Evolutionary conservation across 106 monocot genomes (phyloP).

Genomic region (Phalaenopsis aphrodite): DNA sequence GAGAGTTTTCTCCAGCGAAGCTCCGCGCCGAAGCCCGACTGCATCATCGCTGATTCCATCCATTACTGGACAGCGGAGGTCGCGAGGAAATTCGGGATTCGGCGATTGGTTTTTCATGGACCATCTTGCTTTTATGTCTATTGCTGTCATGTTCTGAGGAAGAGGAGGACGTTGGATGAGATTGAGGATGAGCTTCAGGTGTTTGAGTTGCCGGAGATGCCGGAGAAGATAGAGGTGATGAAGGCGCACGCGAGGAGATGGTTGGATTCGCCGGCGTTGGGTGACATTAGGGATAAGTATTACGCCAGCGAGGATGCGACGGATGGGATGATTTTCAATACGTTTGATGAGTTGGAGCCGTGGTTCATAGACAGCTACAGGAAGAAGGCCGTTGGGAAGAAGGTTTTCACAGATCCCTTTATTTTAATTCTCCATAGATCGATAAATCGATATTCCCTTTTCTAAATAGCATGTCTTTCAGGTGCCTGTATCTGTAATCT

Average conservation of each 20-base stretch:
- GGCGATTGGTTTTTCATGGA: conserved; percentile 36
- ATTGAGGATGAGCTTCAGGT: background rate
- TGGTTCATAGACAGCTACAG: background rate
- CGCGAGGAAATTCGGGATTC: conserved; percentile 25
- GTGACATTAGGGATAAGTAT: background rate
- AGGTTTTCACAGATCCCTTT: background rate
- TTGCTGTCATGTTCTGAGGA: background rate
- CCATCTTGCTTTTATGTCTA: conserved; percentile 26
- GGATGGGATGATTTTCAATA: background rate
- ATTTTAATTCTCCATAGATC: too few relatives aligned
- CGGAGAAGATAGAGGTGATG: conserved; percentile 8
- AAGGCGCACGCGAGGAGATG: background rate
- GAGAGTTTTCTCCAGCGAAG: background rate
- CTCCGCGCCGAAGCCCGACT: conserved; percentile 7
- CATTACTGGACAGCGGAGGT: conserved; percentile 21
- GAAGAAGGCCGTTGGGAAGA: background rate
- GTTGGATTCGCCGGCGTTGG: background rate
- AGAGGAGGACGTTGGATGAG: background rate
- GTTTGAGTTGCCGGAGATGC: background rate
- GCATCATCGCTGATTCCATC: conserved; percentile 25
- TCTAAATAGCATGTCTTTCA: too few relatives aligned
- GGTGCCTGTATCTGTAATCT: too few relatives aligned
- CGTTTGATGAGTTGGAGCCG: conserved; percentile 1
- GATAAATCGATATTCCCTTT: too few relatives aligned
- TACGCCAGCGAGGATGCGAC: background rate